phyloP scores from a whole-genome alignment of 2,329 filamentous ascomycete genomes.

The Colletotrichum sp. region DNA sequence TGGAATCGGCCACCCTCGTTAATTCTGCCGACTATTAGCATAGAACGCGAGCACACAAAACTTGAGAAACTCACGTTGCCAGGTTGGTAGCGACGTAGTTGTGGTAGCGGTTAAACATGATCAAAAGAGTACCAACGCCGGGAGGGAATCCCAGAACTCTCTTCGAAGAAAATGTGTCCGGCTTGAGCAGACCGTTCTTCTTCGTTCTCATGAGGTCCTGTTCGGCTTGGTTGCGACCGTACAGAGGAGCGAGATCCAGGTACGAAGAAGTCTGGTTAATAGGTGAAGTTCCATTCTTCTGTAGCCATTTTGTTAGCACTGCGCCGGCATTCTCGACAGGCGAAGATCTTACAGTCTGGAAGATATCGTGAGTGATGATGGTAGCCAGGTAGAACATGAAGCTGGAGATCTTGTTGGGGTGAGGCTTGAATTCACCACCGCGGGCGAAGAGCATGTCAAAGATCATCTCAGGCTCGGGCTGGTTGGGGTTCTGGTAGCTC shows the following conservation, averaged over 20 bases:
- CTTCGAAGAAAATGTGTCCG: slow-evolving; percentile 58
- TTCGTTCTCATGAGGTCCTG: slow-evolving; percentile 54
- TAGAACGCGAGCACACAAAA: slow-evolving; percentile 10
- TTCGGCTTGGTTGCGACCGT: slow-evolving; percentile 55
- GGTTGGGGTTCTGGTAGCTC: slow-evolving; percentile 19
- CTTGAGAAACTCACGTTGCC: slow-evolving; percentile 4
- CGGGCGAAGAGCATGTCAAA: slow-evolving; percentile 25
- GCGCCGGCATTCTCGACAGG: background rate
- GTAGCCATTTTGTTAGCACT: background rate
- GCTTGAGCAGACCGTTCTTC: slow-evolving; percentile 55
- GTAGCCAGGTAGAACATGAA: slow-evolving; percentile 55
- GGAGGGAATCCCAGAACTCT: slow-evolving; percentile 56
- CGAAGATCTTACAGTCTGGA: slow-evolving; percentile 32
- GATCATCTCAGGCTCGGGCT: slow-evolving; percentile 22
- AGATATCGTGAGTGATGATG: slow-evolving; percentile 58
- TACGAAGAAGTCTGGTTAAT: slow-evolving; percentile 47
- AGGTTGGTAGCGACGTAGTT: slow-evolving; percentile 26
- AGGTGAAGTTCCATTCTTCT: slow-evolving; percentile 34
- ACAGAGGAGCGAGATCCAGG: slow-evolving; percentile 53
- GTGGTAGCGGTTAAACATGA: slow-evolving; percentile 54
- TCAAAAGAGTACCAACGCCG: slow-evolving; percentile 55
- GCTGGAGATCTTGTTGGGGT: slow-evolving; percentile 48
- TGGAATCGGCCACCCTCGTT: slow-evolving; percentile 46
- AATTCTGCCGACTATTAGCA: slow-evolving; percentile 29
- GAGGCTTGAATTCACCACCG: slow-evolving; percentile 18